These are phyloP conservation scores for Albatrellus ellisii DNA, from an alignment of 768 basidiomycete species.

Conservation along the genomic window DNA sequence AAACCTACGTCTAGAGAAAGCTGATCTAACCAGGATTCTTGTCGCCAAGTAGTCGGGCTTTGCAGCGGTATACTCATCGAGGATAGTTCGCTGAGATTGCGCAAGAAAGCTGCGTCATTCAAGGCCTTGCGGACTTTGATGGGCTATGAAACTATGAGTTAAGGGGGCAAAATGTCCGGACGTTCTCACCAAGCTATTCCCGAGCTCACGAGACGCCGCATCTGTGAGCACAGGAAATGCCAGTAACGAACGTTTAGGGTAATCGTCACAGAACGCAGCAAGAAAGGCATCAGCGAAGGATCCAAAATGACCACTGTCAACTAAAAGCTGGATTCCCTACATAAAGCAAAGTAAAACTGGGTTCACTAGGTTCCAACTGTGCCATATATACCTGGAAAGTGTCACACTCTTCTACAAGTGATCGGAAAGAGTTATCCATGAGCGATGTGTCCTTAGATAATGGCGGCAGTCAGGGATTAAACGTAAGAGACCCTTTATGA, in stretches of 20 bases:
- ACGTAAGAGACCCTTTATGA: background rate
- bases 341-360: background rate
- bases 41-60: conserved; percentile 17
- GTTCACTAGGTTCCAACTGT: no score
- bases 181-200: conserved; percentile 1
- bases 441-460: conserved; percentile 39
- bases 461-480: background rate
- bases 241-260: conserved; percentile 45
- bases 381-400: conserved; percentile 56
- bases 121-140: conserved; percentile 28
- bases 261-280: conserved; percentile 52
- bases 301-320: conserved; percentile 51
- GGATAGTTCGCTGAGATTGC: conserved; percentile 17
- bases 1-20: conserved; percentile 18
- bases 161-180: background rate
- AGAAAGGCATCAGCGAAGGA: conserved; percentile 50
- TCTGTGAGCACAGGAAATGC: conserved; percentile 45
- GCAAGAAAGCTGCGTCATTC: conserved; percentile 46
- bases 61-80: conserved; percentile 21
- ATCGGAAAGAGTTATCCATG: conserved; percentile 56
- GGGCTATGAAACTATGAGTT: conserved; percentile 8
- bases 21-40: conserved; percentile 17
- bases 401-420: conserved; percentile 65
- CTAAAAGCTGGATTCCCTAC: conserved; percentile 59
- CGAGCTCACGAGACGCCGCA: conserved; percentile 22